These are phyloP conservation scores for Inosperma sp. DNA, from an alignment of 768 basidiomycete genomes.

Conservation along the genomic window DNA sequence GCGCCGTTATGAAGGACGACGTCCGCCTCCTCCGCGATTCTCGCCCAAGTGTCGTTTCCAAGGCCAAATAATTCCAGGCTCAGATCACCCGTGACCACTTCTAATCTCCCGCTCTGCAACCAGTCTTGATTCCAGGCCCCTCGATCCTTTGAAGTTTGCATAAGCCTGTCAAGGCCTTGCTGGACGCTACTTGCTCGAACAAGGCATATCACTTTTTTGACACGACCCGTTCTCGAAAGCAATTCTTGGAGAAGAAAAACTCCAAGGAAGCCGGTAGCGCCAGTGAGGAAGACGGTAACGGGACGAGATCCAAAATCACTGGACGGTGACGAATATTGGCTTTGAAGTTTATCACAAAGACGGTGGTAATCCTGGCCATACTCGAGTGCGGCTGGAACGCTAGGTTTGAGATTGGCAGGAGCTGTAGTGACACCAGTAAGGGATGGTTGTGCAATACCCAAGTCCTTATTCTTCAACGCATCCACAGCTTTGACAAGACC, in stretches of 20 bases:
- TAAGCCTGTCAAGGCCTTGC: constrained; percentile 64
- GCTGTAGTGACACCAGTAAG: constrained; percentile 2
- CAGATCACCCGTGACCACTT: constrained; percentile 84
- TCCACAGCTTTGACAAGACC: constrained; percentile 78
- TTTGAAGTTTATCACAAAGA: constrained; percentile 53
- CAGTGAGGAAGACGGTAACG: constrained; percentile 88
- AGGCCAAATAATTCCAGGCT: constrained; percentile 73
- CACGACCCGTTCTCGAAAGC: constrained; percentile 53
- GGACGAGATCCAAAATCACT: constrained; percentile 48
- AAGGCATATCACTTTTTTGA: constrained; percentile 88
- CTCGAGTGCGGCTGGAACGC: constrained; percentile 40
- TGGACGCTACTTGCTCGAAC: constrained; percentile 66
- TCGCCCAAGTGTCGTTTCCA: constrained; percentile 55
- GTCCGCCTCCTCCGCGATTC: constrained; percentile 68
- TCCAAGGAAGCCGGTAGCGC: constrained; percentile 95
- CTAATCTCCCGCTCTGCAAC: constrained; percentile 61
- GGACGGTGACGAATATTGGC: constrained; percentile 58
- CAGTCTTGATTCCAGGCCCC: constrained; percentile 88
- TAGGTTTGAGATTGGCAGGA: not conserved
- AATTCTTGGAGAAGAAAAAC: constrained; percentile 86
- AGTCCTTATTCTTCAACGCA: constrained; percentile 66
- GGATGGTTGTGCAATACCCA: constrained; percentile 55
- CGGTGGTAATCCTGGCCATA: constrained; percentile 77
- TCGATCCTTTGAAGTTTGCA: constrained; percentile 67
- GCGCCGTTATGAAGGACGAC: constrained; percentile 93